phyloP scores from a whole-genome alignment of 1,139 yeast species.

The Sugiyamaella paludigena region DNA sequence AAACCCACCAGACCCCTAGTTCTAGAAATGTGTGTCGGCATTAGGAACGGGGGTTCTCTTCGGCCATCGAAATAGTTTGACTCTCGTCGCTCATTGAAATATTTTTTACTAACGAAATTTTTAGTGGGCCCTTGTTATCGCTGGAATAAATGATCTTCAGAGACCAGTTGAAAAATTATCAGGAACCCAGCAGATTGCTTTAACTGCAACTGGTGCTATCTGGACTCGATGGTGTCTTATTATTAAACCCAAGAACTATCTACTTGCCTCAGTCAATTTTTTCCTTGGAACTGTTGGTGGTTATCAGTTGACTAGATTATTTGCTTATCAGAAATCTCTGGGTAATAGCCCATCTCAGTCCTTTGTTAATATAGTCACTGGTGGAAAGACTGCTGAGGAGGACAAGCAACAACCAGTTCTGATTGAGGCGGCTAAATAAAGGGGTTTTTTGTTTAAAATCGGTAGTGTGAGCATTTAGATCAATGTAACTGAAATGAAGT shows the following conservation, averaged over 20 bases:
- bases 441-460: no score
- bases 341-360: conserved; percentile 56
- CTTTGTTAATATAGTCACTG: conserved; percentile 56
- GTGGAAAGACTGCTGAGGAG: conserved; percentile 34
- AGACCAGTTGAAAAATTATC: conserved; percentile 91
- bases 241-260: conserved; percentile 80
- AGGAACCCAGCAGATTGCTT: conserved; percentile 89
- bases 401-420: background rate
- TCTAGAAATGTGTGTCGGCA: background rate
- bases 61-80: conserved; percentile 12
- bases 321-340: conserved; percentile 52
- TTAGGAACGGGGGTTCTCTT: background rate
- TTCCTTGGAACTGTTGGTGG: conserved; percentile 91
- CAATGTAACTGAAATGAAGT: no score
- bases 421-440: conserved; percentile 7
- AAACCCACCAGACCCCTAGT: no score
- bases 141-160: conserved; percentile 80
- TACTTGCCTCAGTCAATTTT: conserved; percentile 91
- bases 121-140: conserved; percentile 85
- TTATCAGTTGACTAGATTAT: conserved; percentile 71
- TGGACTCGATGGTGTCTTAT: conserved; percentile 99
- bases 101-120: conserved; percentile 6
- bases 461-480: no score
- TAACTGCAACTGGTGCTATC: conserved; percentile 86
- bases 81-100: conserved; percentile 32